phyloP scores from a whole-genome alignment of 1,139 yeast genomes.

The Sugiyamaella pinicola region DNA sequence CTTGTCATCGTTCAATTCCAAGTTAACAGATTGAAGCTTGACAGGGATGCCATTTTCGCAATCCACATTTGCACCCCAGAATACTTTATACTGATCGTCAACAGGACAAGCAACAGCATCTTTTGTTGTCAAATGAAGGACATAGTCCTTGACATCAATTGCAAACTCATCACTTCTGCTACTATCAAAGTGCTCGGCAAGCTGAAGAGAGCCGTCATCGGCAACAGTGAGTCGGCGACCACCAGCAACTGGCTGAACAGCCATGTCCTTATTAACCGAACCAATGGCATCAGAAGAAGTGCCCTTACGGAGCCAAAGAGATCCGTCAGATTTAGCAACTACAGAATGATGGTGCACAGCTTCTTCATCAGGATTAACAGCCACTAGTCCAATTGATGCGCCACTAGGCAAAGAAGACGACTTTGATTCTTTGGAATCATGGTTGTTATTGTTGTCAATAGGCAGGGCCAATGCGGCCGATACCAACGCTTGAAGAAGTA shows the following conservation, averaged over 20 bases:
- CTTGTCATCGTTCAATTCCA: slow-evolving; percentile 1
- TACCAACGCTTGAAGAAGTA: slow-evolving; percentile 25
- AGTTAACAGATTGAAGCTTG: slow-evolving; percentile 13
- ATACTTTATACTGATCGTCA: slow-evolving; percentile 19
- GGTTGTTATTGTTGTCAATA: neutral
- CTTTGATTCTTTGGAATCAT: slow-evolving; percentile 2
- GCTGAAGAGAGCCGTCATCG: slow-evolving; percentile 21
- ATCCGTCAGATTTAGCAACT: slow-evolving; percentile 20
- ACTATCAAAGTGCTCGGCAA: slow-evolving; percentile 15
- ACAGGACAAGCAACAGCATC: slow-evolving; percentile 21
- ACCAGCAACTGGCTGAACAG: slow-evolving; percentile 19
- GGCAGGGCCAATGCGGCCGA: slow-evolving; percentile 25
- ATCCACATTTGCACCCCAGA: slow-evolving; percentile 20
- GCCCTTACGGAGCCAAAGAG: slow-evolving; percentile 20
- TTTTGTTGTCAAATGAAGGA: slow-evolving; percentile 20
- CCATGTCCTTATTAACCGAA: slow-evolving; percentile 16
- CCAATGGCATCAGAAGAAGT: slow-evolving; percentile 19
- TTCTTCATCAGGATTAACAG: slow-evolving; percentile 13
- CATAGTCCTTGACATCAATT: slow-evolving; percentile 22
- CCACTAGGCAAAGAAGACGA: neutral
- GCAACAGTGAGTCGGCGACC: slow-evolving; percentile 20
- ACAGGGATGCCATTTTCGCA: slow-evolving; percentile 18
- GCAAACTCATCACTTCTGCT: slow-evolving; percentile 15
- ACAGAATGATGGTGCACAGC: slow-evolving; percentile 17
- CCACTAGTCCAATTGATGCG: slow-evolving; percentile 18